These are phyloP conservation scores for Wickerhamiella kurtzmanii DNA, from an alignment of 805 yeast species.

Conservation along the genomic window DNA sequence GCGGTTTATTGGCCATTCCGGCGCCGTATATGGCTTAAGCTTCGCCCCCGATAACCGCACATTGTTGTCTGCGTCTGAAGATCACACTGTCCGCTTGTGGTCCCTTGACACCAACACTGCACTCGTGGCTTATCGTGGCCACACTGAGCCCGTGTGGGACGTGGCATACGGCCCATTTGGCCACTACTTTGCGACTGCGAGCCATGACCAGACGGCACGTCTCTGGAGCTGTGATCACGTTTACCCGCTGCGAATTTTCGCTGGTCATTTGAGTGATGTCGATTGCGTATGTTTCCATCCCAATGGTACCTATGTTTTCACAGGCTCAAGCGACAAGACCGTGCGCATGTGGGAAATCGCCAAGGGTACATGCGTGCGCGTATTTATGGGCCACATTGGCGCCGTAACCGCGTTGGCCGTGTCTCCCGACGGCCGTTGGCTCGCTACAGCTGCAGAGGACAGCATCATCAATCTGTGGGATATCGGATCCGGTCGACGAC, in stretches of 20 bases:
- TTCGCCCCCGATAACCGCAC: slow-evolving; percentile 84
- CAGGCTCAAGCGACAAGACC: slow-evolving; percentile 92
- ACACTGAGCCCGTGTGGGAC: slow-evolving; percentile 95
- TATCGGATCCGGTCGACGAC: slow-evolving; percentile 74
- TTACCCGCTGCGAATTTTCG: slow-evolving; percentile 87
- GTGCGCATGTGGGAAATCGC: slow-evolving; percentile 97
- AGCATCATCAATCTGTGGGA: slow-evolving; percentile 85
- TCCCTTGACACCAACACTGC: slow-evolving; percentile 81
- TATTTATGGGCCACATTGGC: slow-evolving; percentile 87
- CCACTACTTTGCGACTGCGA: slow-evolving; percentile 95
- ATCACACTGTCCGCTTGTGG: slow-evolving; percentile 87
- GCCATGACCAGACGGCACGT: slow-evolving; percentile 95
- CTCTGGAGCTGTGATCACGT: slow-evolving; percentile 98
- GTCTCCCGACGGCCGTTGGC: slow-evolving; percentile 94
- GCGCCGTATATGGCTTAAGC: slow-evolving; percentile 80
- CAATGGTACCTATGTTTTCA: slow-evolving; percentile 82
- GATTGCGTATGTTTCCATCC: slow-evolving; percentile 94
- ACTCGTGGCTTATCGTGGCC: slow-evolving; percentile 89
- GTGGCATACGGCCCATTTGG: slow-evolving; percentile 90
- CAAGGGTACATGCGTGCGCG: slow-evolving; percentile 77
- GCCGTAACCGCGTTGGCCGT: slow-evolving; percentile 76
- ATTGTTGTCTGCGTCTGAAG: slow-evolving; percentile 74
- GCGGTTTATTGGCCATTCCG: slow-evolving; percentile 74
- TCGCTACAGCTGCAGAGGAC: slow-evolving; percentile 92
- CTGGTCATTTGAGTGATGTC: slow-evolving; percentile 94